A percentile compares a stretch with the other conserved stretches of the same genome.
Evolutionary conservation across 2,329 filamentous ascomycete species (phyloP).

Genomic region (Exophiala lecanii-corni): DNA sequence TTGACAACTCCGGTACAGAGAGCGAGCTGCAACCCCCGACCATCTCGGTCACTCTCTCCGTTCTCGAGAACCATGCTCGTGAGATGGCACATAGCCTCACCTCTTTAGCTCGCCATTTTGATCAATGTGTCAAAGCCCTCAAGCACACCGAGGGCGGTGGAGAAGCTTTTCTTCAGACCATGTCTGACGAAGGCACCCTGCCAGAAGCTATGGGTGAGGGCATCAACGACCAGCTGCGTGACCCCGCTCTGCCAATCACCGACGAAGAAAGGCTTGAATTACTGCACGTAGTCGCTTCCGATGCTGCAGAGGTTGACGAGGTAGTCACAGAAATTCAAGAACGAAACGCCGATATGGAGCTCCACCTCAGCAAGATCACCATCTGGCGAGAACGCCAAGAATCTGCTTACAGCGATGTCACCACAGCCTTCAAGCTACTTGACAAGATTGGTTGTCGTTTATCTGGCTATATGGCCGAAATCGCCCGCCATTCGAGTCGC

Average conservation of each 20-base stretch:
- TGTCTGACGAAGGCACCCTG: constrained; percentile 53
- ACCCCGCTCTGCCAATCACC: constrained; percentile 64
- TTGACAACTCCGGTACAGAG: constrained; percentile 27
- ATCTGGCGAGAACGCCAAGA: constrained; percentile 58
- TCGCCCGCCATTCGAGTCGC: constrained; percentile 43
- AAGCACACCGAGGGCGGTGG: constrained; percentile 81
- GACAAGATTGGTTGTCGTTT: constrained; percentile 64
- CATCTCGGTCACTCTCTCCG: constrained; percentile 53
- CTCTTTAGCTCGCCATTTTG: constrained; percentile 81
- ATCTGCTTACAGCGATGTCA: constrained; percentile 50
- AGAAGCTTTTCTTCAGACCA: constrained; percentile 62
- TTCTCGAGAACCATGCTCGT: constrained; percentile 68
- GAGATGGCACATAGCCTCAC: constrained; percentile 77
- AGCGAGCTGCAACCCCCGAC: constrained; percentile 33
- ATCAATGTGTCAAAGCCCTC: constrained; percentile 86
- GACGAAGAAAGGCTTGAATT: constrained; percentile 76
- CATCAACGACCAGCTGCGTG: constrained; percentile 31
- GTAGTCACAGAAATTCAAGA: constrained; percentile 67
- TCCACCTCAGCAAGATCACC: constrained; percentile 59
- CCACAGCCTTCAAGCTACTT: constrained; percentile 62
- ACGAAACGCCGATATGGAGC: constrained; percentile 71
- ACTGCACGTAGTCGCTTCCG: constrained; percentile 64
- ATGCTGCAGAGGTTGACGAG: constrained; percentile 57
- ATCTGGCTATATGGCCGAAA: constrained; percentile 46
- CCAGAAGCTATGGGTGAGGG: constrained; percentile 45